phyloP scores from a whole-genome alignment of 805 yeast genomes.

The Candida ponderosae region DNA sequence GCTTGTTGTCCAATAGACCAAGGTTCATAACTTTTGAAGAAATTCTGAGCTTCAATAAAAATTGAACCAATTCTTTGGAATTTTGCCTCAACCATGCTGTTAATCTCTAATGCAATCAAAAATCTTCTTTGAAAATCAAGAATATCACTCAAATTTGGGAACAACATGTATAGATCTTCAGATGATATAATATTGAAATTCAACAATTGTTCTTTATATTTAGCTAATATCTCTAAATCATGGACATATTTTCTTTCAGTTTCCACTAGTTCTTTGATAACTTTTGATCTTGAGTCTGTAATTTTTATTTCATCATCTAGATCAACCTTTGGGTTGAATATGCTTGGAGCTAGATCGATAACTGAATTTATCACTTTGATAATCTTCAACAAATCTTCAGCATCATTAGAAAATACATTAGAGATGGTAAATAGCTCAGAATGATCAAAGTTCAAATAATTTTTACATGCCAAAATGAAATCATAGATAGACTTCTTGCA shows the following conservation, averaged over 20 bases:
- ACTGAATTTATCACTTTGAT: constrained; percentile 64
- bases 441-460: constrained; percentile 65
- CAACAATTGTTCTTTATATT: constrained; percentile 61
- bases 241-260: constrained; percentile 91
- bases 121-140: constrained; percentile 91
- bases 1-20: constrained; percentile 89
- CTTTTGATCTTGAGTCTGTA: constrained; percentile 61
- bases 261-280: constrained; percentile 75
- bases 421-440: constrained; percentile 84
- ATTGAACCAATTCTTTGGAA: constrained; percentile 85
- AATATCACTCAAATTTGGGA: constrained; percentile 78
- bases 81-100: constrained; percentile 63
- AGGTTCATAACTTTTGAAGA: constrained; percentile 84
- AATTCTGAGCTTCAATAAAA: constrained; percentile 77
- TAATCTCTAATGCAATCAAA: constrained; percentile 82
- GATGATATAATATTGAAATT: constrained; percentile 61
- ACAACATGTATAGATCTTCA: constrained; percentile 72
- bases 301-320: constrained; percentile 20
- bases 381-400: constrained; percentile 70
- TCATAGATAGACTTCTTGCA: constrained; percentile 88
- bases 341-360: constrained; percentile 42
- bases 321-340: constrained; percentile 24
- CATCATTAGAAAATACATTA: constrained; percentile 76
- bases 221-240: constrained; percentile 70
- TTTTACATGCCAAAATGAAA: constrained; percentile 80